A percentile compares a stretch with the other conserved stretches of the same genome.
These are phyloP conservation scores for Euphorbia tirucalli DNA, from an alignment of 345 rosid genomes.

Conservation along the genomic window DNA sequence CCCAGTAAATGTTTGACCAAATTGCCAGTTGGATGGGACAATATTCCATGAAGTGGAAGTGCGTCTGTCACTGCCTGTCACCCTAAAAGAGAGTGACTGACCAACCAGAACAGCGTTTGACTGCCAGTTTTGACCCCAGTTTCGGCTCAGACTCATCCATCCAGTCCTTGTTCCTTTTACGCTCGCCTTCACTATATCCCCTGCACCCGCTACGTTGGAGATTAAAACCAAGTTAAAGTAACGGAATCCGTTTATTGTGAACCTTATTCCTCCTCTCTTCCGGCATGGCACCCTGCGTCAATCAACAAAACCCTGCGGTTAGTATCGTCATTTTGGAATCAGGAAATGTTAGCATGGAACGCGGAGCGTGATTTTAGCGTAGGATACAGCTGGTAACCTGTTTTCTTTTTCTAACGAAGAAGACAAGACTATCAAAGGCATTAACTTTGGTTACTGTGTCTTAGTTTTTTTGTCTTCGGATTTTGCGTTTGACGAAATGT, in stretches of 20 bases:
- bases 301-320: not conserved
- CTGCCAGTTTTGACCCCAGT: constrained; percentile 99
- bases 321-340: not conserved
- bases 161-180: constrained; percentile 68
- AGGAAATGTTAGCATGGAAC: not conserved
- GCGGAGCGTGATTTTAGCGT: constrained; percentile 9
- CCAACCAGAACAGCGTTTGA: constrained; percentile 76
- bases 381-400: not conserved
- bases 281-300: constrained; percentile 75
- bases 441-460: not conserved
- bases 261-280: constrained; percentile 84
- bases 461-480: not conserved
- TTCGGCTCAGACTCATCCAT: constrained; percentile 88
- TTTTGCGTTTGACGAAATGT: not conserved
- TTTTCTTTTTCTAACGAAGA: not conserved
- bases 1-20: constrained; percentile 92
- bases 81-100: constrained; percentile 83
- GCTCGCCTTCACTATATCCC: constrained; percentile 69
- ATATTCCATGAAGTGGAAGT: constrained; percentile 74
- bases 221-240: constrained; percentile 88
- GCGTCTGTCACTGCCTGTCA: constrained; percentile 74
- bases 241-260: constrained; percentile 91
- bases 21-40: constrained; percentile 82
- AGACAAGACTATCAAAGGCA: not conserved
- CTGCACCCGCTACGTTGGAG: constrained; percentile 95